Evolutionary conservation across 73 alveolate genomes (phyloP), one percentile per base, ranked within the genome.

Genomic region (Stentor roeselii): DNA sequence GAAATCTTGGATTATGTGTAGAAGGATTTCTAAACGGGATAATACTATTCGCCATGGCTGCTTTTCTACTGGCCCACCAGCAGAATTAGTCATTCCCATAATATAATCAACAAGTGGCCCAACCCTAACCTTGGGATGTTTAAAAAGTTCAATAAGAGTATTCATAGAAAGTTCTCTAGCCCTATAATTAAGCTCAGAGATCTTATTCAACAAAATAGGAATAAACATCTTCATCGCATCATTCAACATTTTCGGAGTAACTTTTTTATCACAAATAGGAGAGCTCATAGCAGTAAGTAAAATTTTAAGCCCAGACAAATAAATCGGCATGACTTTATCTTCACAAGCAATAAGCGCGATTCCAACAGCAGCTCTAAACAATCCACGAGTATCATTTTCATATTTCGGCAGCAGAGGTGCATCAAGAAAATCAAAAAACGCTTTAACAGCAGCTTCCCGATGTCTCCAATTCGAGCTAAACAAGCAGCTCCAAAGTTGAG

Each of bases 371-470:
- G 99, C 99, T 76, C 89, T 89, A 88, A 97, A 97, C 37, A 97
- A 85, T 40, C 92, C 91, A 76, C 90, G 86, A 36, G 99, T 89
- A 39, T 94, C 98, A 60, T 93, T 83, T 86, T 85, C 67, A 89
- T 94, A 97, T 86, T 95, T 97, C 76, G 93, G 90, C 30, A 92
- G 92, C 39, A 97, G 84, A 6, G 99, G 99, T 85, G 94, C 88
- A 86, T 96, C 92, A 50, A 97, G 86, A 86, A 89, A 96, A 60
- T 94, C 98, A 39, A 95, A 86, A 86, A 97, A 97, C 11, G 99
- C 99, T 84, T 88, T 78, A 3, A 92, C 96, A 14, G 99, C 97
- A 14, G 99, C 98, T 83, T 97, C 99, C 91, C 99, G 92, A 89
- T 93, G 96, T 88, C 98, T 97, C 99, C 99, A 97, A 82, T 88